These are phyloP conservation scores for Arabidopsis hybrid DNA, from an alignment of 441 rosid genomes.

Conservation along the genomic window DNA sequence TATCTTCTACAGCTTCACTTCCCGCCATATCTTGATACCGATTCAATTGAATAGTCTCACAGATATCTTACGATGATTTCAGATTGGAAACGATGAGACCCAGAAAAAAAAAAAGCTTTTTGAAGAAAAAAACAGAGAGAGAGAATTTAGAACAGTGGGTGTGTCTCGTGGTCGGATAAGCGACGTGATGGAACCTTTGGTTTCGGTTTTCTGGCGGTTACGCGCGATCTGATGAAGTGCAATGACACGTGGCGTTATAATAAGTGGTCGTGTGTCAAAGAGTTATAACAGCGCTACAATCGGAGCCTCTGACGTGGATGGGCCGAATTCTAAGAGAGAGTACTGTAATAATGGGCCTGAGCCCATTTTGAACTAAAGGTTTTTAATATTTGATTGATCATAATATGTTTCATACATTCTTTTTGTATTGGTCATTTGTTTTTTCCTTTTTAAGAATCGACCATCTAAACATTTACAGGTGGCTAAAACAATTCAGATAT, in stretches of 20 bases:
- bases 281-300: not conserved
- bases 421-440: too few species aligned
- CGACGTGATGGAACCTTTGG: conserved; percentile 30
- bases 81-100: not conserved
- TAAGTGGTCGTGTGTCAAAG: conserved; percentile 16
- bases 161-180: conserved; percentile 36
- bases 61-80: not conserved
- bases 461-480: too few species aligned
- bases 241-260: conserved; percentile 18
- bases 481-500: too few species aligned
- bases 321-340: conserved; percentile 8
- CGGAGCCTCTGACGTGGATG: conserved; percentile 31
- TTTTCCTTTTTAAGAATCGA: too few species aligned
- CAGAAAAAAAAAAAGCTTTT: not conserved
- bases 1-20: conserved; percentile 24
- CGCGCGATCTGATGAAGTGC: conserved; percentile 8
- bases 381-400: too few species aligned
- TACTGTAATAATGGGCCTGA: not conserved
- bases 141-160: not conserved
- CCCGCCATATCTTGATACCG: conserved; percentile 49
- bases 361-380: not conserved
- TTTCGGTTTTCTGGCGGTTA: conserved; percentile 30
- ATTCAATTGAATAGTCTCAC: not conserved
- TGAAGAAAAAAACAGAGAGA: not conserved
- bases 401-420: too few species aligned